Evolutionary conservation across 2,329 filamentous ascomycete species (phyloP).

Genomic region (Alternaria novae-zelandiae): DNA sequence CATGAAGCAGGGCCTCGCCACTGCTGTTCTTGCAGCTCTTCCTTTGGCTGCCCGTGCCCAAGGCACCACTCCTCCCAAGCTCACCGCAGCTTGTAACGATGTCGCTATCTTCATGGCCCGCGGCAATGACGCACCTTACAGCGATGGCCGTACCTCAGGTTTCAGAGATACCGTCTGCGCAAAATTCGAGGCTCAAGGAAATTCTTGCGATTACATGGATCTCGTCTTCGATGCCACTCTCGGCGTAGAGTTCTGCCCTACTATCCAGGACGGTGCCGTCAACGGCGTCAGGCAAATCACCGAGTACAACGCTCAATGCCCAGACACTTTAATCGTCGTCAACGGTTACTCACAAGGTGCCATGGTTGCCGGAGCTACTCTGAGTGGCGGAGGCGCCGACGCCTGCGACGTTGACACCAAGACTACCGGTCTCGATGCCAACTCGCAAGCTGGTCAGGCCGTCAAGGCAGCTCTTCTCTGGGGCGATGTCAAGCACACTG

Average conservation of each 20-base stretch:
- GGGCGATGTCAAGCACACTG: slow-evolving; percentile 12
- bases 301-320: slow-evolving; percentile 10
- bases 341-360: slow-evolving; percentile 12
- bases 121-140: slow-evolving; percentile 11
- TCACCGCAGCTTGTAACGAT: slow-evolving; percentile 8
- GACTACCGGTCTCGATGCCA: slow-evolving; percentile 1
- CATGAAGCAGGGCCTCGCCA: slow-evolving; percentile 10
- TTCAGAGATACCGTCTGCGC: slow-evolving; percentile 6
- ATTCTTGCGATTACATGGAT: slow-evolving; percentile 11
- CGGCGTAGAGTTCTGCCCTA: slow-evolving; percentile 5
- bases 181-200: slow-evolving; percentile 7
- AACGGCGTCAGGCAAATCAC: slow-evolving; percentile 12
- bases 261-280: slow-evolving; percentile 8
- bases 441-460: slow-evolving; percentile 3
- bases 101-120: slow-evolving; percentile 12
- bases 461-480: slow-evolving; percentile 10
- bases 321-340: slow-evolving; percentile 5
- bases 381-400: slow-evolving; percentile 9
- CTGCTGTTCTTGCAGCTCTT: slow-evolving; percentile 8
- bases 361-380: slow-evolving; percentile 5
- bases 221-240: slow-evolving; percentile 10
- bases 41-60: slow-evolving; percentile 3
- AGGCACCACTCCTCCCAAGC: slow-evolving; percentile 6
- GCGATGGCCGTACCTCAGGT: slow-evolving; percentile 7
- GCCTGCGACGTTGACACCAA: slow-evolving; percentile 6